Evolutionary conservation across 495 filamentous ascomycete species (phyloP).

Genomic region (Aspergillus avenaceus): DNA sequence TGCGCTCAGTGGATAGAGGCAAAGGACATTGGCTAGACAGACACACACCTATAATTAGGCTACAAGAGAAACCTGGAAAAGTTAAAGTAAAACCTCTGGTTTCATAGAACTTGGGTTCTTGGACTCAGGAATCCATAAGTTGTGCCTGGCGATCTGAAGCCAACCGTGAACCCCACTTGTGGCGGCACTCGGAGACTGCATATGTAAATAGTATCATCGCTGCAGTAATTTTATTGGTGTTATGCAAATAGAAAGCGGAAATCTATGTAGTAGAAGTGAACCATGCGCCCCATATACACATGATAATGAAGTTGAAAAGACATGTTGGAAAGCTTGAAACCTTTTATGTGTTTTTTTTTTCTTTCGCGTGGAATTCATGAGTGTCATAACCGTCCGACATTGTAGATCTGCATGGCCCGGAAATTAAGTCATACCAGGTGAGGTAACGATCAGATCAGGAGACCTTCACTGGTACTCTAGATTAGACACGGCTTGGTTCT

Average conservation of each 20-base stretch:
- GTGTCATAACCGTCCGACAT: neutral
- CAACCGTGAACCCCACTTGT: slow-evolving; percentile 2
- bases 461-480: neutral
- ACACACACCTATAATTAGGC: too few species aligned
- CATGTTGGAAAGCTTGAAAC: too few species aligned
- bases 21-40: too few species aligned
- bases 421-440: slow-evolving; percentile 16
- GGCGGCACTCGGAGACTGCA: slow-evolving; percentile 2
- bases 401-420: slow-evolving; percentile 17
- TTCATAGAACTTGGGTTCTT: too few species aligned
- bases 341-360: neutral
- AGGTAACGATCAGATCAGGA: slow-evolving; percentile 1
- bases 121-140: neutral
- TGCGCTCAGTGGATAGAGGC: too few species aligned
- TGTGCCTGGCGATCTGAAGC: slow-evolving; percentile 6
- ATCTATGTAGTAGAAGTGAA: too few species aligned
- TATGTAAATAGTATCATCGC: neutral
- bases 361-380: too few species aligned
- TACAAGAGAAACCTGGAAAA: neutral
- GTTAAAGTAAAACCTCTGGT: neutral
- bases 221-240: too few species aligned
- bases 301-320: too few species aligned
- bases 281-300: too few species aligned
- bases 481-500: neutral
- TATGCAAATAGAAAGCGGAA: too few species aligned